Evolutionary conservation across 768 basidiomycete species (phyloP).

Genomic region (Epithele typhae): DNA sequence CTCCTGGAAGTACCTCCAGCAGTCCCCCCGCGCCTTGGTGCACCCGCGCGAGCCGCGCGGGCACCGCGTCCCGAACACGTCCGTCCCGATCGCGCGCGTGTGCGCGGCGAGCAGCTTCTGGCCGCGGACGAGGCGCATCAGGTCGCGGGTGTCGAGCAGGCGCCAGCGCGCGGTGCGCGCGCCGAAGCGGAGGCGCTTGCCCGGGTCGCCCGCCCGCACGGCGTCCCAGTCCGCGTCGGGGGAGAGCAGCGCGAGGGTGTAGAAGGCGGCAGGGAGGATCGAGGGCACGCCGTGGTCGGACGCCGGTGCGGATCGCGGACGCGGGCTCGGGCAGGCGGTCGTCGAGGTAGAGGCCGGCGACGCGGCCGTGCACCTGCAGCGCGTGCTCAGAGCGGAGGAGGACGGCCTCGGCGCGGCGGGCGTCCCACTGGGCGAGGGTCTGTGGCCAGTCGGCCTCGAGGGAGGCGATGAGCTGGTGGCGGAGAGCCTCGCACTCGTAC

Average conservation of each 20-base stretch:
- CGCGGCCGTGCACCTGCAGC: constrained; percentile 23
- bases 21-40: constrained; percentile 23
- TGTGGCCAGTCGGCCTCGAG: constrained; percentile 34
- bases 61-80: constrained; percentile 24
- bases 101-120: constrained; percentile 26
- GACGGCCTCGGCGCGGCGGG: constrained; percentile 22
- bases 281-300: constrained; percentile 23
- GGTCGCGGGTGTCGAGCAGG: constrained; percentile 25
- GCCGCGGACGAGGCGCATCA: constrained; percentile 27
- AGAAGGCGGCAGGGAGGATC: constrained; percentile 29
- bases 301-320: constrained; percentile 25
- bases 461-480: constrained; percentile 27
- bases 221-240: constrained; percentile 27
- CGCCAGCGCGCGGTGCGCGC: constrained; percentile 27
- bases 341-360: constrained; percentile 26
- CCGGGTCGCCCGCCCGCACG: constrained; percentile 21
- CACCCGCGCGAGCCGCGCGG: constrained; percentile 22
- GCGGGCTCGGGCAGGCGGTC: constrained; percentile 29
- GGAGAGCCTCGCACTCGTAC: constrained; percentile 31
- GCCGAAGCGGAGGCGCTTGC: constrained; percentile 28
- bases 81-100: constrained; percentile 26
- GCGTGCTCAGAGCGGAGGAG: constrained; percentile 26
- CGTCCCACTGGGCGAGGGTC: constrained; percentile 28
- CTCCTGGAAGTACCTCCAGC: constrained; percentile 30
- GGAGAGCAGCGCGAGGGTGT: constrained; percentile 24